Evolutionary conservation across 148 eudicot species (phyloP).

Genomic region (Silene uniflora): DNA sequence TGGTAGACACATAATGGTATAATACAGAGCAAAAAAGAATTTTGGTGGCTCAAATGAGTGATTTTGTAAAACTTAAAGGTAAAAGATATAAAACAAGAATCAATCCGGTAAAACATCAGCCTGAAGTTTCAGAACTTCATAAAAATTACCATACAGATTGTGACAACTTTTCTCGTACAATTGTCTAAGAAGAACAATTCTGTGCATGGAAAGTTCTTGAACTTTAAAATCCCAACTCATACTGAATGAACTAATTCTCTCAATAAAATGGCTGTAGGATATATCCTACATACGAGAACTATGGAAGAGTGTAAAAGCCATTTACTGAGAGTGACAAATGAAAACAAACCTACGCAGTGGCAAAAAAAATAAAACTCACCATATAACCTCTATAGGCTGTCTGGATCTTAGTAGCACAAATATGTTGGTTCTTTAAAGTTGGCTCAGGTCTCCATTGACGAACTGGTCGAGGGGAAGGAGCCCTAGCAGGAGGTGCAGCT

Average conservation of each 20-base stretch:
- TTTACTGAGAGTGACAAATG: neutral
- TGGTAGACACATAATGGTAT: neutral
- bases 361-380: constrained; percentile 36
- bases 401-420: constrained; percentile 79
- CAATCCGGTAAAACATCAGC: neutral
- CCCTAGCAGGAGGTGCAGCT: constrained; percentile 33
- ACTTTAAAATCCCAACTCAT: neutral
- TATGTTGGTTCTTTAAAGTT: constrained; percentile 47
- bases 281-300: neutral
- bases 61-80: neutral
- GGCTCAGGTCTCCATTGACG: constrained; percentile 60
- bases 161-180: neutral
- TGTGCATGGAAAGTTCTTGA: no score
- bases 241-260: neutral
- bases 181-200: neutral
- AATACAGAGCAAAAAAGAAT: neutral
- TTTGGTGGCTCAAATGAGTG: neutral
- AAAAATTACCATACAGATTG: neutral
- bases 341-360: neutral
- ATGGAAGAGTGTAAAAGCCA: neutral
- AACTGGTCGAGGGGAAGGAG: constrained; percentile 34
- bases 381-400: constrained; percentile 73
- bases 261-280: neutral
- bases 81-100: neutral
- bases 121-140: neutral